A percentile compares a stretch with the other conserved stretches of the same genome.
phyloP scores from a whole-genome alignment of 2,329 filamentous ascomycete genomes.

The Paraphoma chrysanthemicola region DNA sequence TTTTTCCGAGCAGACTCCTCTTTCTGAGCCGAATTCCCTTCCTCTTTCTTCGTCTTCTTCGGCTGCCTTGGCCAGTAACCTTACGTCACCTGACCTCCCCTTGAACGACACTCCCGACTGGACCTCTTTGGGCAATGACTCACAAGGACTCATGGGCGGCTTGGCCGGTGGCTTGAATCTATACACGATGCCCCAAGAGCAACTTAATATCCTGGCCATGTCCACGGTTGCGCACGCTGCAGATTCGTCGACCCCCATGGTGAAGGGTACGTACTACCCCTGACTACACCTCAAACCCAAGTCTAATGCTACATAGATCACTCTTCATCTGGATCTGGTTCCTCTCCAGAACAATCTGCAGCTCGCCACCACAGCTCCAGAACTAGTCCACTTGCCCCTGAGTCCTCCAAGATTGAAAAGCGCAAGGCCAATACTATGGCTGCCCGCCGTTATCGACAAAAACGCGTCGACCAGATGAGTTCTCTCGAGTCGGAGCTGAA shows the following conservation, averaged over 20 bases:
- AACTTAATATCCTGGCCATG: slow-evolving; percentile 24
- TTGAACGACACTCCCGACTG: slow-evolving; percentile 32
- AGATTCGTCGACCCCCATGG: slow-evolving; percentile 29
- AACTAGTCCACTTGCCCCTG: slow-evolving; percentile 27
- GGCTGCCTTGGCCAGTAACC: slow-evolving; percentile 21
- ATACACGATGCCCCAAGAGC: slow-evolving; percentile 17
- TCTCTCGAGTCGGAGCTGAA: slow-evolving; percentile 67
- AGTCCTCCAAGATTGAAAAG: slow-evolving; percentile 54
- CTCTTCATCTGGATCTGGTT: slow-evolving; percentile 34
- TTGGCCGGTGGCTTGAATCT: slow-evolving; percentile 10
- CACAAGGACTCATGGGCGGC: slow-evolving; percentile 25
- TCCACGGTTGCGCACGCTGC: slow-evolving; percentile 22
- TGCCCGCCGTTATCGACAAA: slow-evolving; percentile 75
- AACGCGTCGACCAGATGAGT: slow-evolving; percentile 70
- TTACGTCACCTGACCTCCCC: slow-evolving; percentile 23
- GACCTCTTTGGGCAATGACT: slow-evolving; percentile 26
- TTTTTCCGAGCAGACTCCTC: slow-evolving; percentile 24
- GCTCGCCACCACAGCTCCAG: slow-evolving; percentile 24
- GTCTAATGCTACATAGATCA: slow-evolving; percentile 26
- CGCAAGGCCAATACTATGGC: slow-evolving; percentile 74
- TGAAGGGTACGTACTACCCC: slow-evolving; percentile 26
- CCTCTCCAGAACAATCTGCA: slow-evolving; percentile 34
- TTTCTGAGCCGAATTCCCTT: slow-evolving; percentile 8
- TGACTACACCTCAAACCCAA: neutral
- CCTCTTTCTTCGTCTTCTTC: slow-evolving; percentile 33